Base-by-base conservation (phyloP, 345 rosid species). In the Salix koriyanagi region DNA sequence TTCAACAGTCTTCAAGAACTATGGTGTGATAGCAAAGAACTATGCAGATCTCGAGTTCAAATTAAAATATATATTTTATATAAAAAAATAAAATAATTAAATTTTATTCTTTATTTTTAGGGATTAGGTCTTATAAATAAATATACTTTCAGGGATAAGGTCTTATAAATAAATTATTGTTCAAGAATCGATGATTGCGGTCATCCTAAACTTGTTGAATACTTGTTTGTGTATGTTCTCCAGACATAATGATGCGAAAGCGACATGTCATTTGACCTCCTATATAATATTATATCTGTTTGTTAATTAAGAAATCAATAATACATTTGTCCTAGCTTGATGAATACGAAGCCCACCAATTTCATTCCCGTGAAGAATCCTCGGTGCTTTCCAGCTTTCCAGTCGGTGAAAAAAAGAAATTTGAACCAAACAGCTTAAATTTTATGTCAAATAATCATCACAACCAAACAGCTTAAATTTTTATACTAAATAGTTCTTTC, bases 171-270 rank as follows among this genome's bases (percentile, higher is more conserved):
- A 32, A 3, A 32, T 32, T 32, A 32, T 44, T 52, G 9, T 76
- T 75, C 76, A 79, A 69, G 18, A 37, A 21, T 76, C 6, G 65
- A 76, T 79, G 72, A 69, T 79, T 50, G 21, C 67, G 60, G 46
- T 25, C 71, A 32, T 58, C 41, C 44, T n/a, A 0, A 46, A 58
- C 70, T 25, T 70, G 58, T 74, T 77, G 64, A 58, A 23, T 23
- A 10, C 62, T 58, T 23, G 58, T 52, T 52, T 52, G 23, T 19
- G 8, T 52, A 58, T 58, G 26, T 23, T 58, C 12, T 23, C 23
- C 28, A 23, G 28, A 23, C 64, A 23, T 58, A 3, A 58, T 58
- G 64, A 58, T 58, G 15, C 28, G 28, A 58, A 56, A 58, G 11
- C 64, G 64, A 58, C 64, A 10, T 58, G 64, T 10, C 28, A n/a